Evolutionary conservation across 2,329 filamentous ascomycete species (phyloP).

Genomic region (Hypoxylon sp.): DNA sequence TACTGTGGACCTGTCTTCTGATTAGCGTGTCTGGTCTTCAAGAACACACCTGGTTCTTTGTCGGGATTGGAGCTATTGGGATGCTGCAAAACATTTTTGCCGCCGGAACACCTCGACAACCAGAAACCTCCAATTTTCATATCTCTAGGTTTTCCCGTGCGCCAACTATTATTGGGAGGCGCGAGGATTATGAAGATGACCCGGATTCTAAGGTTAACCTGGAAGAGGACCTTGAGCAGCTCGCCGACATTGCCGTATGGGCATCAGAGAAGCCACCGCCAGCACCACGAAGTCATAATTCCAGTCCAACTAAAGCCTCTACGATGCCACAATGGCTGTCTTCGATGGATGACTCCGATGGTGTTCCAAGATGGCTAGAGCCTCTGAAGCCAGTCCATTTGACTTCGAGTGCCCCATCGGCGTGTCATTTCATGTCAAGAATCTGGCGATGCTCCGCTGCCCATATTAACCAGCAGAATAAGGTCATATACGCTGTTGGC

Average conservation of each 20-base stretch:
- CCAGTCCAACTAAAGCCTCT: background rate
- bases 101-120: constrained; percentile 25
- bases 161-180: constrained; percentile 14
- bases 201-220: background rate
- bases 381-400: background rate
- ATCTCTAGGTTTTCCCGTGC: background rate
- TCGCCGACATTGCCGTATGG: background rate
- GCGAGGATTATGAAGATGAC: background rate
- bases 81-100: constrained; percentile 41
- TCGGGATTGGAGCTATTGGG: constrained; percentile 36
- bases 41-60: constrained; percentile 30
- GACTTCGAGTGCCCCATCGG: background rate
- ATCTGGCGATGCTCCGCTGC: background rate
- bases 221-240: background rate
- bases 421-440: background rate
- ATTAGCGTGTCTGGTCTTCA: background rate
- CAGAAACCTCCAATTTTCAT: background rate
- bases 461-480: background rate
- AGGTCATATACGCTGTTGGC: background rate
- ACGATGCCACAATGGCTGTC: background rate
- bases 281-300: background rate
- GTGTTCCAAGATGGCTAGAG: background rate
- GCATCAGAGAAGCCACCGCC: background rate
- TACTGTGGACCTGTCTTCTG: constrained; percentile 1
- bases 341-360: background rate